Percentiles rank a stretch among this genome's conserved stretches.
These are phyloP conservation scores for Xylariaceae sp. DNA, from an alignment of 2,329 filamentous ascomycete species.

Conservation along the genomic window DNA sequence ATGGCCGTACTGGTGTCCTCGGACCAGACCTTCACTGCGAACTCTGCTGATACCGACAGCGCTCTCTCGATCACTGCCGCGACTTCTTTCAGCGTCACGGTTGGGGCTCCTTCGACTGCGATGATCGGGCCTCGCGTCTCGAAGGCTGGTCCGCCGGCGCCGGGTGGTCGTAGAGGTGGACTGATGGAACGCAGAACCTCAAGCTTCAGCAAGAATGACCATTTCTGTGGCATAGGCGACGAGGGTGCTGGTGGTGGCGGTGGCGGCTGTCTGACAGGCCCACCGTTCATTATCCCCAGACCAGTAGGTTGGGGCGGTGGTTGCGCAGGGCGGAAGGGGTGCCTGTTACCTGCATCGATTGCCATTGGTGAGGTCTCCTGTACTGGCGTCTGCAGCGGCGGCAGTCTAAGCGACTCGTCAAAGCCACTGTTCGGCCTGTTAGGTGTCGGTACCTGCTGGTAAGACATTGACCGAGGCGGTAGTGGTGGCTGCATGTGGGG, in stretches of 20 bases:
- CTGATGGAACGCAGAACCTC: slow-evolving; percentile 72
- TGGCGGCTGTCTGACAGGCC: slow-evolving; percentile 4
- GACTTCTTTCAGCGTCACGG: slow-evolving; percentile 47
- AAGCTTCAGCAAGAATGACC: slow-evolving; percentile 70
- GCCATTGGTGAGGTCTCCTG: slow-evolving; percentile 26
- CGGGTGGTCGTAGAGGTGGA: slow-evolving; percentile 53
- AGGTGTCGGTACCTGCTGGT: slow-evolving; percentile 30
- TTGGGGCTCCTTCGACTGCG: slow-evolving; percentile 72
- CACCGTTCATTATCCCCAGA: slow-evolving; percentile 16
- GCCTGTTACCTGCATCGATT: slow-evolving; percentile 15
- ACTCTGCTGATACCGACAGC: slow-evolving; percentile 44
- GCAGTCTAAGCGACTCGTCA: slow-evolving; percentile 51
- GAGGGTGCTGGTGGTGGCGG: slow-evolving; percentile 6
- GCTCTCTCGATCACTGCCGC: slow-evolving; percentile 63
- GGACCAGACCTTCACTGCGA: slow-evolving; percentile 45
- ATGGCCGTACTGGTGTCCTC: slow-evolving; percentile 28
- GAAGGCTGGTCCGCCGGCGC: slow-evolving; percentile 29
- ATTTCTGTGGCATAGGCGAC: slow-evolving; percentile 36
- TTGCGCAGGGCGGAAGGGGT: slow-evolving; percentile 7
- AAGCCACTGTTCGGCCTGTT: slow-evolving; percentile 44
- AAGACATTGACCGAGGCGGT: slow-evolving; percentile 43
- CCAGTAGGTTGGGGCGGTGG: slow-evolving; percentile 12
- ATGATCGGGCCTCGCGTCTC: slow-evolving; percentile 72
- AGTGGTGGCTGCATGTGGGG: slow-evolving; percentile 54
- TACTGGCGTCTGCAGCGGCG: slow-evolving; percentile 47